phyloP scores from a whole-genome alignment of 192 early-diverging fungal genomes.

The Backusella westeae region DNA sequence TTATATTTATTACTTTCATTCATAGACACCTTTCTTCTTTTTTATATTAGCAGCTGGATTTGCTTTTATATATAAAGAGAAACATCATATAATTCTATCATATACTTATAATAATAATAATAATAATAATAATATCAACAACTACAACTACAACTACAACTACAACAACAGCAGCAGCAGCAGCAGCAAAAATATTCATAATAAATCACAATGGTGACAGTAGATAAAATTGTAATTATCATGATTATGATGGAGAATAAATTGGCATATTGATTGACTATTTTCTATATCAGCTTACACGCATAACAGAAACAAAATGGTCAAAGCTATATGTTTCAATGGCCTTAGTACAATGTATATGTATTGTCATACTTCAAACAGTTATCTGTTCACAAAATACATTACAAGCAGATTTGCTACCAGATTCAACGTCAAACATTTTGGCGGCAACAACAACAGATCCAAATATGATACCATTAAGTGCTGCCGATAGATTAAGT shows the following conservation, averaged over 20 bases:
- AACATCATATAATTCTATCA: neutral
- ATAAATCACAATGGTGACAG: conserved; percentile 18
- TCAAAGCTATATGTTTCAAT: conserved; percentile 32
- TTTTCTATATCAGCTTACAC: conserved; percentile 21
- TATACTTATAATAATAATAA: neutral
- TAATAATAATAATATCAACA: neutral
- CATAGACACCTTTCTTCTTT: neutral
- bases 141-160: too few species aligned
- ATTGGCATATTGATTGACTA: neutral
- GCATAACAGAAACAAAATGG: conserved; percentile 39
- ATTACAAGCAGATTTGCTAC: conserved; percentile 13
- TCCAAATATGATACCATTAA: conserved; percentile 8
- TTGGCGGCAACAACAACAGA: neutral
- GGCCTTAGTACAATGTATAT: conserved; percentile 30
- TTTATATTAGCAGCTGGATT: conserved; percentile 1
- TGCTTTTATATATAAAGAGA: neutral
- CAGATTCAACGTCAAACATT: neutral
- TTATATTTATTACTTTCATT: neutral
- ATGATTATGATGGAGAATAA: neutral
- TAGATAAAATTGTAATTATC: conserved; percentile 25
- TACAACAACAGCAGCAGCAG: neutral
- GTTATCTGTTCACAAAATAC: conserved; percentile 33
- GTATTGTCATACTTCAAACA: conserved; percentile 31
- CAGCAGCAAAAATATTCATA: neutral
- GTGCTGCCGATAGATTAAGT: conserved; percentile 25